A percentile compares a stretch with the other conserved stretches of the same genome.
Conservation (phyloP, 768 basidiomycete genomes). For the Inosperma sp. region DNA sequence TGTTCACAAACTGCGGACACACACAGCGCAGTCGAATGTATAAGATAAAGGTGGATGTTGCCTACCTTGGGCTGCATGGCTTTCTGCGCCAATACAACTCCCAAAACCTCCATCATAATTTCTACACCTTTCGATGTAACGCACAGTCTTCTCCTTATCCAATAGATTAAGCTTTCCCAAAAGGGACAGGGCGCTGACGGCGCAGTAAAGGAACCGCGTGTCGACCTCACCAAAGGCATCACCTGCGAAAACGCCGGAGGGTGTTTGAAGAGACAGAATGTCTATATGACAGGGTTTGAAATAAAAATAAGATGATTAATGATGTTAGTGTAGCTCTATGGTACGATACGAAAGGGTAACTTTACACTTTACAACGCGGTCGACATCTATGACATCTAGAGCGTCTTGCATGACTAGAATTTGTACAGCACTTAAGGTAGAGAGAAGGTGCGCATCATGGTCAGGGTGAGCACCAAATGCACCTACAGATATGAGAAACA, state of each 20-base stretch:
- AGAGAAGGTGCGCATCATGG: constrained; percentile 85
- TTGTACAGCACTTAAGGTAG: constrained; percentile 90
- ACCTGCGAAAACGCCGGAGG: constrained; percentile 85
- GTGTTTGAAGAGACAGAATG: constrained; percentile 79
- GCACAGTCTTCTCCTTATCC: constrained; percentile 61
- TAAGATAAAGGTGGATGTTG: no score
- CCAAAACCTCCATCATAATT: constrained; percentile 99
- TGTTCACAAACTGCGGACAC: no score
- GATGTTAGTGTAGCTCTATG: not conserved
- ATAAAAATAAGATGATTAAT: constrained; percentile 8
- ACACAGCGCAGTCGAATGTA: no score
- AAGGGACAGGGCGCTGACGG: constrained; percentile 77
- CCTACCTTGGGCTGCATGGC: constrained; percentile 85
- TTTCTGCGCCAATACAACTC: constrained; percentile 77
- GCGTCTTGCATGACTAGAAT: constrained; percentile 85
- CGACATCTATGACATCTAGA: constrained; percentile 61
- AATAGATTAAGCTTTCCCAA: constrained; percentile 70
- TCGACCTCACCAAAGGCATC: constrained; percentile 91
- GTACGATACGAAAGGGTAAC: constrained; percentile 9
- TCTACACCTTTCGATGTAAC: constrained; percentile 69
- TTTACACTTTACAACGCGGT: constrained; percentile 72
- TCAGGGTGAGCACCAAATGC: constrained; percentile 89
- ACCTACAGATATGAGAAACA: constrained; percentile 43
- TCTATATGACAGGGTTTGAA: constrained; percentile 40
- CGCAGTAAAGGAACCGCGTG: constrained; percentile 87